These are phyloP conservation scores for Pisolithus albus DNA, from an alignment of 768 basidiomycete genomes.

Conservation along the genomic window DNA sequence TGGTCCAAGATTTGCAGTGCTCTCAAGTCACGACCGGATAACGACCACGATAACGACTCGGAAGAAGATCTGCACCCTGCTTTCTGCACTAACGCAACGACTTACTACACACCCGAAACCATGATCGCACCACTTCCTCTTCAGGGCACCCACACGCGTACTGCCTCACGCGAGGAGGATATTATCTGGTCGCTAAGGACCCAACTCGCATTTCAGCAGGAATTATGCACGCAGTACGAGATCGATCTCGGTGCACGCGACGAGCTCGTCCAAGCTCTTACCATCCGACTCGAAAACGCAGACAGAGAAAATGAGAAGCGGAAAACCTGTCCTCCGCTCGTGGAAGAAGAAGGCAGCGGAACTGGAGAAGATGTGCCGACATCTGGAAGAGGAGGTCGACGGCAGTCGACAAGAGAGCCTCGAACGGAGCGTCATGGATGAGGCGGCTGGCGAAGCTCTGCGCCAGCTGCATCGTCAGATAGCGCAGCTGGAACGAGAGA, in stretches of 20 bases:
- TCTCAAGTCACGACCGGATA: conserved; percentile 37
- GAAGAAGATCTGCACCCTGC: conserved; percentile 23
- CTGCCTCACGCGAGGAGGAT: conserved; percentile 64
- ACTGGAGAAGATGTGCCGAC: conserved; percentile 58
- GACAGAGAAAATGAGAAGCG: conserved; percentile 64
- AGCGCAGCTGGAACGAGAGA: conserved; percentile 64
- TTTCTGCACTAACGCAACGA: conserved; percentile 64
- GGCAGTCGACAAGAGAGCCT: conserved; percentile 73
- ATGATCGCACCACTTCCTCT: conserved; percentile 66
- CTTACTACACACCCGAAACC: conserved; percentile 72
- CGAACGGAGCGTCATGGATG: conserved; percentile 78
- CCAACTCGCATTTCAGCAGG: conserved; percentile 66
- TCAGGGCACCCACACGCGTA: conserved; percentile 44
- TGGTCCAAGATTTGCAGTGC: conserved; percentile 58
- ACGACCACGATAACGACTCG: conserved; percentile 11
- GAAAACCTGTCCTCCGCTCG: conserved; percentile 40
- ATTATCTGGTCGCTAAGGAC: conserved; percentile 68
- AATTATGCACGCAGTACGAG: conserved; percentile 71
- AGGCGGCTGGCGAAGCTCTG: conserved; percentile 72
- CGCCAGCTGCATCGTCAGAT: conserved; percentile 78
- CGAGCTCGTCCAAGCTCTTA: conserved; percentile 59
- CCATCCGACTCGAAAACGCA: conserved; percentile 42
- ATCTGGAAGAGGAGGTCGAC: conserved; percentile 84
- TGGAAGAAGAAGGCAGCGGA: conserved; percentile 79
- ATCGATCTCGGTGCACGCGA: conserved; percentile 68